Evolutionary conservation across 768 basidiomycete species (phyloP).

Genomic region (Amanita pallidorosea): DNA sequence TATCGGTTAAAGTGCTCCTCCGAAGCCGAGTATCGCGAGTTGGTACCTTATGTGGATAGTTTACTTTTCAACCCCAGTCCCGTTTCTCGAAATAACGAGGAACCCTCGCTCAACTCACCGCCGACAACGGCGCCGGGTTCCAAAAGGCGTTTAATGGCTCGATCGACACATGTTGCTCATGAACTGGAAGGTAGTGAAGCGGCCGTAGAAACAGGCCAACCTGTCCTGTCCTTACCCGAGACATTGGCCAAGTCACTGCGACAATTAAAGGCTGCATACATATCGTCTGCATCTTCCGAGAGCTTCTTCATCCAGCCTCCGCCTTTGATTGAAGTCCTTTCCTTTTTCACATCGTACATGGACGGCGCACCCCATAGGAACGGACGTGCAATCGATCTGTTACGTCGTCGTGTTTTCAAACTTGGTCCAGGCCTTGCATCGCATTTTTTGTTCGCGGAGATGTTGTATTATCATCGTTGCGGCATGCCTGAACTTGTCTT

Average conservation of each 20-base stretch:
- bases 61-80: background rate
- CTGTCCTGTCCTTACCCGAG: background rate
- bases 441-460: conserved; percentile 29
- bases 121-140: no score
- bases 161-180: background rate
- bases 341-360: conserved; percentile 2
- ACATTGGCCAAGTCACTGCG: background rate
- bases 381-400: conserved; percentile 22
- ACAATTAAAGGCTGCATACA: conserved; percentile 1
- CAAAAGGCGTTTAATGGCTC: no score
- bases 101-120: background rate
- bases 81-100: background rate
- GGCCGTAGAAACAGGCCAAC: background rate
- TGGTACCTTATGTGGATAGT: background rate
- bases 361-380: background rate
- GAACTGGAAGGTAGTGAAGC: background rate
- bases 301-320: background rate
- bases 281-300: background rate
- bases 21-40: background rate
- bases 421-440: conserved; percentile 11
- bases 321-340: background rate
- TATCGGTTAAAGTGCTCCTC: conserved; percentile 11
- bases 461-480: conserved; percentile 27
- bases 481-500: conserved; percentile 22
- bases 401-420: conserved; percentile 16